These are phyloP conservation scores for Atkinsonella hypoxylon DNA, from an alignment of 2,329 filamentous ascomycete species.

Conservation along the genomic window DNA sequence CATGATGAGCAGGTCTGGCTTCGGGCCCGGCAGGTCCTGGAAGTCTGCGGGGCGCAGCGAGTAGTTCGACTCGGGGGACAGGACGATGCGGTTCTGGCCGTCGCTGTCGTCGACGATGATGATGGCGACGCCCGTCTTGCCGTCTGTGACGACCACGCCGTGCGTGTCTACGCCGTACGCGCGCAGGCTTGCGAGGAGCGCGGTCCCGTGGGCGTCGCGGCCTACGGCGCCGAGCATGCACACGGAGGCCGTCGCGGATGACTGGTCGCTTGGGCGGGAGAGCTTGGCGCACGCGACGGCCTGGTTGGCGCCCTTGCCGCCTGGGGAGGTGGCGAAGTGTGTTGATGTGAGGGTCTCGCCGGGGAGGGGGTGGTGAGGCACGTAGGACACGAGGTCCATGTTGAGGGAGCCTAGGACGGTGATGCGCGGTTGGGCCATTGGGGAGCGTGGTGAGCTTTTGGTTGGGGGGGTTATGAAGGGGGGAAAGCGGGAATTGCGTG, in stretches of 20 bases:
- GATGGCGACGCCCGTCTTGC: slow-evolving; percentile 58
- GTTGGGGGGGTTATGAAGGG: not conserved
- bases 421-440: slow-evolving; percentile 37
- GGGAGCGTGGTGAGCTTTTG: not conserved
- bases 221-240: slow-evolving; percentile 68
- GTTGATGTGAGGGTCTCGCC: slow-evolving; percentile 80
- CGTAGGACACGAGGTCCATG: slow-evolving; percentile 83
- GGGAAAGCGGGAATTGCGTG: too few species aligned
- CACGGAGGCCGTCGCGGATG: slow-evolving; percentile 30
- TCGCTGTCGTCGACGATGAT: slow-evolving; percentile 64
- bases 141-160: slow-evolving; percentile 33
- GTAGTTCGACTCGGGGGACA: slow-evolving; percentile 61
- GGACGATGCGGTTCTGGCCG: slow-evolving; percentile 66
- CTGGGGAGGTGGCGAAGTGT: slow-evolving; percentile 68
- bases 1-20: slow-evolving; percentile 56
- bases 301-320: slow-evolving; percentile 94
- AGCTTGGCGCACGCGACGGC: slow-evolving; percentile 79
- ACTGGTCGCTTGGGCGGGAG: slow-evolving; percentile 39
- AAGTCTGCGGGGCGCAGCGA: slow-evolving; percentile 27
- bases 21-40: slow-evolving; percentile 18
- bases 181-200: slow-evolving; percentile 46
- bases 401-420: slow-evolving; percentile 88
- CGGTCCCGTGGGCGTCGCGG: slow-evolving; percentile 50
- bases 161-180: slow-evolving; percentile 50
- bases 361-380: slow-evolving; percentile 66